Percentiles rank a stretch among this genome's conserved stretches.
phyloP scores from a whole-genome alignment of 2,329 filamentous ascomycete genomes.

The Arthrobotrys musiformis region DNA sequence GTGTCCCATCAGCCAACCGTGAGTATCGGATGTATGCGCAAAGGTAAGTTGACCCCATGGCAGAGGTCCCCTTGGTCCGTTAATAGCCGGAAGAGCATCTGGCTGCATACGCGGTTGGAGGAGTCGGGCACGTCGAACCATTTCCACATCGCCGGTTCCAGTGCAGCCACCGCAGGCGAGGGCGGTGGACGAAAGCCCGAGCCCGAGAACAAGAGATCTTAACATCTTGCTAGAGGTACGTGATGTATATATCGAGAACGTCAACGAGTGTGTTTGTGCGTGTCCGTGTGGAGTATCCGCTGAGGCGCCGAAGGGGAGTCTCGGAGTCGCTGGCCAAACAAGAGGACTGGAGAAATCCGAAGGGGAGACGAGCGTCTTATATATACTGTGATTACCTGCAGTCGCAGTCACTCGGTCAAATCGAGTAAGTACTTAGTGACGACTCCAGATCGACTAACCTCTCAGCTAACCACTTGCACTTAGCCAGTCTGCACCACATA shows the following conservation, averaged over 20 bases:
- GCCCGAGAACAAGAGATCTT: conserved; percentile 38
- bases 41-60: conserved; percentile 53
- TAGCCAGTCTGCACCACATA: neutral
- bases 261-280: conserved; percentile 3
- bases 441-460: conserved; percentile 1
- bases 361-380: conserved; percentile 20
- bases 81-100: conserved; percentile 33
- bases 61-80: conserved; percentile 46
- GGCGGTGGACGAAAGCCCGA: conserved; percentile 44
- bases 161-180: conserved; percentile 51
- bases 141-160: conserved; percentile 48
- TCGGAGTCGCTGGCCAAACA: conserved; percentile 30
- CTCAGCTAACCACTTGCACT: no score
- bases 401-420: neutral
- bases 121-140: conserved; percentile 48
- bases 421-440: conserved; percentile 10
- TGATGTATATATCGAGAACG: neutral
- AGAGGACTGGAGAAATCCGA: conserved; percentile 3
- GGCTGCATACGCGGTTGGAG: conserved; percentile 54
- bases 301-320: conserved; percentile 21
- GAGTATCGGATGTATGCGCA: conserved; percentile 53
- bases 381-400: conserved; percentile 16
- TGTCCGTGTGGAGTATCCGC: neutral
- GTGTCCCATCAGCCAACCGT: conserved; percentile 88
- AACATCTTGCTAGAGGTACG: conserved; percentile 28